These are phyloP conservation scores for Podospora didyma DNA, from an alignment of 495 filamentous ascomycete species.

Conservation along the genomic window DNA sequence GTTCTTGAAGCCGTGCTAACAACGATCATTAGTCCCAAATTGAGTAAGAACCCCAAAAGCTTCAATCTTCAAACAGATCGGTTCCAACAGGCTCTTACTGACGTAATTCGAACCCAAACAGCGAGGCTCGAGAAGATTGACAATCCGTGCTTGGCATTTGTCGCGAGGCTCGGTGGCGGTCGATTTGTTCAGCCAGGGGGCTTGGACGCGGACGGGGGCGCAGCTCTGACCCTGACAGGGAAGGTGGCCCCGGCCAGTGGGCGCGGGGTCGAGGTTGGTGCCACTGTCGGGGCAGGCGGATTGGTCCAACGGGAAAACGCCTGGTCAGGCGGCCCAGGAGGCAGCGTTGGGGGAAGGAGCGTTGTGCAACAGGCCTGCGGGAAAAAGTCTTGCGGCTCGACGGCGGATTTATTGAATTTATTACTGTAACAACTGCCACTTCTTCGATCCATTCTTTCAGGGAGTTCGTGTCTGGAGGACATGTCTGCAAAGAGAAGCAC, in stretches of 20 bases:
- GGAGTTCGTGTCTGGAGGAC: neutral
- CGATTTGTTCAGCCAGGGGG: neutral
- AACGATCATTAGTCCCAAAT: constrained; percentile 20
- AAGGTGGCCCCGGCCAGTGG: neutral
- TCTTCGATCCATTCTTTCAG: neutral
- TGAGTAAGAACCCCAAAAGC: constrained; percentile 18
- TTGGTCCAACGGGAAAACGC: neutral
- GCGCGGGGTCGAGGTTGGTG: neutral
- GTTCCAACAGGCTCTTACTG: neutral
- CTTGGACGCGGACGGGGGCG: neutral
- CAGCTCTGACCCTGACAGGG: neutral
- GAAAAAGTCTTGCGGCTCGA: neutral
- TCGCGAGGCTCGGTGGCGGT: neutral
- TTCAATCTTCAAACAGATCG: neutral
- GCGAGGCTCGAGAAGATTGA: neutral
- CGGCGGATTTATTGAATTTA: neutral
- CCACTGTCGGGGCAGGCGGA: neutral
- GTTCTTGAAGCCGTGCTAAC: neutral
- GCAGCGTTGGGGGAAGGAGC: neutral
- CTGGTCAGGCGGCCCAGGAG: neutral
- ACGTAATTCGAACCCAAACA: neutral
- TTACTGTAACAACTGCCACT: neutral
- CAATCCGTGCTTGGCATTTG: neutral
- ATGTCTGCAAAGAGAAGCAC: neutral
- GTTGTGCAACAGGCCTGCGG: neutral